Percentiles rank a stretch among this genome's conserved stretches.
Conservation (phyloP, 306 rosid species). For the Mimosa bimucronata region DNA sequence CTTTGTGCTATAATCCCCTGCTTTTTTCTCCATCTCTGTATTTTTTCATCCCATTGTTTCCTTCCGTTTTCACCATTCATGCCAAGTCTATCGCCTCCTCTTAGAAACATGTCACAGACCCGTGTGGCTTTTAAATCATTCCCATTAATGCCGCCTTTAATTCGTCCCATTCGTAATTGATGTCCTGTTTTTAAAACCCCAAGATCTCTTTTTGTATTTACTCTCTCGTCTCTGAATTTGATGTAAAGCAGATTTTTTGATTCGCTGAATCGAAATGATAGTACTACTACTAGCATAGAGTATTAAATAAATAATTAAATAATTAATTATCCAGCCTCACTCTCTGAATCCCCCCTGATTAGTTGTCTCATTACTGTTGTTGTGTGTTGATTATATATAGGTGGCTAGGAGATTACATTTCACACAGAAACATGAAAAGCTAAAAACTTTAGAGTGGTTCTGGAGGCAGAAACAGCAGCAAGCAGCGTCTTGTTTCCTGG, state of each 20-base stretch:
- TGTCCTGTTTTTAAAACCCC: not conserved
- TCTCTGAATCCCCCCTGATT: not conserved
- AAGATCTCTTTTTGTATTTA: not conserved
- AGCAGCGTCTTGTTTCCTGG: slow-evolving; percentile 43
- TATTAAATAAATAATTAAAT: not conserved
- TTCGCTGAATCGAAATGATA: slow-evolving; percentile 1
- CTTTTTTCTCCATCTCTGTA: slow-evolving; percentile 8
- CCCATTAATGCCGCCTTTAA: slow-evolving; percentile 51
- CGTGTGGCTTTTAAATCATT: slow-evolving; percentile 31
- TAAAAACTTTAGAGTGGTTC: slow-evolving; percentile 35
- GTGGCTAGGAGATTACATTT: slow-evolving; percentile 33
- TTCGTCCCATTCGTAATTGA: not conserved
- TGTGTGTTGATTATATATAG: slow-evolving; percentile 31
- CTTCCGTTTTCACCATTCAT: slow-evolving; percentile 23
- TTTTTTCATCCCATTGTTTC: slow-evolving; percentile 21
- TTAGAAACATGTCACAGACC: not conserved
- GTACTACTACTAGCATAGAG: not conserved
- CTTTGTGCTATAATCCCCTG: slow-evolving; percentile 13
- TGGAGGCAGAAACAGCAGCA: slow-evolving; percentile 34
- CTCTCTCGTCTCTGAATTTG: slow-evolving; percentile 4
- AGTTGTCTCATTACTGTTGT: not conserved
- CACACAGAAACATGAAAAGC: slow-evolving; percentile 20
- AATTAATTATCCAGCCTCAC: not conserved
- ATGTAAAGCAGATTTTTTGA: slow-evolving; percentile 10
- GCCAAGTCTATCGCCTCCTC: not conserved